phyloP scores from a whole-genome alignment of 2,329 filamentous ascomycete genomes.

The Ophiostoma pallidulum region DNA sequence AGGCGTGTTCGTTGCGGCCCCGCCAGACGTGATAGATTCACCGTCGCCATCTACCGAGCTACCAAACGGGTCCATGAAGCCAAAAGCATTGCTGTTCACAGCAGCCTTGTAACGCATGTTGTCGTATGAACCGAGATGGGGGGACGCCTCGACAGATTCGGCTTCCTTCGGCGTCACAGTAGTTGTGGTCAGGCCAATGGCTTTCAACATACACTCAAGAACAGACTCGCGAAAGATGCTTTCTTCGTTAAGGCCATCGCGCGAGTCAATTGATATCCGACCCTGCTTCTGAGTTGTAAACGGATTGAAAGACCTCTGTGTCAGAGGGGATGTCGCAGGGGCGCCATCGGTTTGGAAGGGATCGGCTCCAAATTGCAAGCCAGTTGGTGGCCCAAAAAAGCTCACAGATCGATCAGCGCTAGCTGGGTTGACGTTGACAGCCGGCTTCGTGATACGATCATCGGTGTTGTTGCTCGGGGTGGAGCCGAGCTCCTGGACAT shows the following conservation, averaged over 20 bases:
- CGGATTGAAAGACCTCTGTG: slow-evolving; percentile 44
- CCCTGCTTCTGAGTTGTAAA: slow-evolving; percentile 43
- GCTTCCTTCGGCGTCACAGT: slow-evolving; percentile 56
- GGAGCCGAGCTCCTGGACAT: slow-evolving; percentile 32
- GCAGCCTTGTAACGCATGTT: slow-evolving; percentile 68
- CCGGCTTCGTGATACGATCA: slow-evolving; percentile 71
- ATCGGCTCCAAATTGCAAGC: slow-evolving; percentile 14
- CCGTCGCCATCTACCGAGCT: slow-evolving; percentile 69
- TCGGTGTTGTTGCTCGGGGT: slow-evolving; percentile 55
- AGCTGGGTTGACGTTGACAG: slow-evolving; percentile 47
- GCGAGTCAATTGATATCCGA: slow-evolving; percentile 50
- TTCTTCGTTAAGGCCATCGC: slow-evolving; percentile 82
- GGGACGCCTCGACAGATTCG: slow-evolving; percentile 76
- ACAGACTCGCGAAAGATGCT: slow-evolving; percentile 82
- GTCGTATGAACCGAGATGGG: slow-evolving; percentile 75
- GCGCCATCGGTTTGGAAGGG: slow-evolving; percentile 24
- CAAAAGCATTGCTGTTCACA: slow-evolving; percentile 77
- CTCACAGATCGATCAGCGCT: slow-evolving; percentile 36
- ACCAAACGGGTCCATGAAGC: slow-evolving; percentile 80
- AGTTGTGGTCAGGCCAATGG: slow-evolving; percentile 68
- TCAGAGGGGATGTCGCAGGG: slow-evolving; percentile 37
- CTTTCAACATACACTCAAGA: slow-evolving; percentile 90
- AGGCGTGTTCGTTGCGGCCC: slow-evolving; percentile 42
- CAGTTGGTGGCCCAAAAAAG: slow-evolving; percentile 18
- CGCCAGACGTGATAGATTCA: slow-evolving; percentile 71